Percentiles rank a stretch among this genome's conserved stretches.
Evolutionary conservation across 495 filamentous ascomycete species (phyloP).

Genomic region (Hypoxylon fragiforme): DNA sequence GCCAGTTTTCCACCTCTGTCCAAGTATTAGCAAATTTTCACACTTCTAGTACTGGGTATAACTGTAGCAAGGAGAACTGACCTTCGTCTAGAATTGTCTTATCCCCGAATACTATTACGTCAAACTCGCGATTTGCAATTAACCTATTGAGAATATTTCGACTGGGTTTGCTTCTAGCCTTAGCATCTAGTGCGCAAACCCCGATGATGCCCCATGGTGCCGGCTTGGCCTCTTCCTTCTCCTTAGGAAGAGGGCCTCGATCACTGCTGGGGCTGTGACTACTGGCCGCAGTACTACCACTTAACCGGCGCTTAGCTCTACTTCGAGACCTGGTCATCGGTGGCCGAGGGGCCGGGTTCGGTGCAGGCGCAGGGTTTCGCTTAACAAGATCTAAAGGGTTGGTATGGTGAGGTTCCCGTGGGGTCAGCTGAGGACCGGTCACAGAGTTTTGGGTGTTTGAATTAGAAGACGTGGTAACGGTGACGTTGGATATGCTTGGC

Average conservation of each 20-base stretch:
- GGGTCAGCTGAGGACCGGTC: conserved; percentile 48
- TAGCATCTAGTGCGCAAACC: conserved; percentile 92
- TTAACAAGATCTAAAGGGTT: conserved; percentile 43
- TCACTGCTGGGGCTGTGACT: conserved; percentile 68
- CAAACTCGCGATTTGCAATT: conserved; percentile 87
- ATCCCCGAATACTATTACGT: conserved; percentile 96
- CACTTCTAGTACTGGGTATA: conserved; percentile 2
- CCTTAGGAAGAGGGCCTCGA: conserved; percentile 44
- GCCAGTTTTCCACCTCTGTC: conserved; percentile 71
- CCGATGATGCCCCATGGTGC: conserved; percentile 69
- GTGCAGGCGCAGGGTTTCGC: conserved; percentile 33
- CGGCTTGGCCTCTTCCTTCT: conserved; percentile 55
- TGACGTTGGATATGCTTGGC: conserved; percentile 56
- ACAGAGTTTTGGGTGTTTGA: conserved; percentile 39
- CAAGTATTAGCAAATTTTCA: conserved; percentile 19
- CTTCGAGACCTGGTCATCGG: conserved; percentile 67
- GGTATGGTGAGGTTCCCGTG: conserved; percentile 43
- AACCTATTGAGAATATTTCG: conserved; percentile 92
- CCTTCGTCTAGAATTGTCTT: conserved; percentile 97
- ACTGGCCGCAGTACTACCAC: conserved; percentile 74
- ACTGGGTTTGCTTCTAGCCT: conserved; percentile 94
- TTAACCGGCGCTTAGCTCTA: conserved; percentile 71
- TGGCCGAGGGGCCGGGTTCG: conserved; percentile 38
- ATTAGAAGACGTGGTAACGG: conserved; percentile 56
- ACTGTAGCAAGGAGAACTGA: conserved; percentile 46